These are phyloP conservation scores for Pyricularia sp. DNA, from an alignment of 2,329 filamentous ascomycete species.

Conservation along the genomic window DNA sequence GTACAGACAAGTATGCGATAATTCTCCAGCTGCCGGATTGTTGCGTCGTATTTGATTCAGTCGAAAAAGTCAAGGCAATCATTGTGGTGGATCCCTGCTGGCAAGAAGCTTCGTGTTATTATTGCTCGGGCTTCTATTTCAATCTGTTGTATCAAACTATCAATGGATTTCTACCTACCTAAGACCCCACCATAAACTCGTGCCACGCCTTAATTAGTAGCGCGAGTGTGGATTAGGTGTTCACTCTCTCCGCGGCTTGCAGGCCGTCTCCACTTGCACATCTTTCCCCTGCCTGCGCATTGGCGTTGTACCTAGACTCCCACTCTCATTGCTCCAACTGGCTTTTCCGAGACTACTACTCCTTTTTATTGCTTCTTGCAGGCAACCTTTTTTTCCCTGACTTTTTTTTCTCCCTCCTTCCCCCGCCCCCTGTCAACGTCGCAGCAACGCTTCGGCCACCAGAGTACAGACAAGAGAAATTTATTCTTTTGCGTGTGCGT, in stretches of 20 bases:
- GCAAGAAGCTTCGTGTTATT: background rate
- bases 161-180: background rate
- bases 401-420: background rate
- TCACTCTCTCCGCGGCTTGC: background rate
- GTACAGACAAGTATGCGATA: background rate
- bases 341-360: background rate
- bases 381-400: slow-evolving; percentile 1
- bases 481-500: background rate
- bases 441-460: slow-evolving; percentile 1
- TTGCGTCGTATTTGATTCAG: background rate
- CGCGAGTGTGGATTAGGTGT: background rate
- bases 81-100: background rate
- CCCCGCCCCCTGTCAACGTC: background rate
- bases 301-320: background rate
- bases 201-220: background rate
- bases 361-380: background rate
- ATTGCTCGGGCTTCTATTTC: background rate
- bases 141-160: background rate
- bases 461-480: slow-evolving; percentile 2
- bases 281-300: background rate
- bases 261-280: background rate
- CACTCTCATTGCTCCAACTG: background rate
- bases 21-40: background rate
- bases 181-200: background rate
- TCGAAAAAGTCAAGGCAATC: background rate